Base-by-base conservation (phyloP, 1,139 yeast species). In the Zygoascus meyerae region DNA sequence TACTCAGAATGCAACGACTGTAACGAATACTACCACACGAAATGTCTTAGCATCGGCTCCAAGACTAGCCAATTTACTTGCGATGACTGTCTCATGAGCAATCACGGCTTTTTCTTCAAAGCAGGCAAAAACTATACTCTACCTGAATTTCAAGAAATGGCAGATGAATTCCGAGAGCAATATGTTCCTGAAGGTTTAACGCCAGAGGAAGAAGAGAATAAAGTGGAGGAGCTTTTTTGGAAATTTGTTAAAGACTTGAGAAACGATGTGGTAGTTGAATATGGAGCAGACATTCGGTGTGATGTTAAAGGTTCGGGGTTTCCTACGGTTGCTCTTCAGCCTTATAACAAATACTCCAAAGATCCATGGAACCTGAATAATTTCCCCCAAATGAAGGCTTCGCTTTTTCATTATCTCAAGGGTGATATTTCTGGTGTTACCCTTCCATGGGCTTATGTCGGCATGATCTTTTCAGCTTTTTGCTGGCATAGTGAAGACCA, bases 21-120 rank as follows among this genome's bases (percentile, higher is more conserved):
- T 62, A 80, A 82, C 50, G 74, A 74, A 45, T 75, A 78, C 0
- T 86, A 69, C 63, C 96, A 89, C 61, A 70, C 72, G 65, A 64
- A 68, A 38, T 86, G 95, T 59, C 66, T 86, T 10, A 9, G 11
- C 3, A 35, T 36, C 12, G 39, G n/a, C n/a, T 12, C n/a, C 10
- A 26, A 35, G 2, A 32, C 43, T 12, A 12, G 15, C n/a, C 31
- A 14, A 9, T 40, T 33, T 18, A 17, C 30, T 4, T 40, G 43
- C 18, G 15, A 30, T 12, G n/a, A 30, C 11, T 90, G 97, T 63
- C 69, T 90, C 12, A 73, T 85, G 5, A 96, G 95, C 0, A 84
- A 90, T 1, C 94, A 95, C 1, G 92, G 83, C 55, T 90, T 87
- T 61, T 95, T 95, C 0, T 90, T 90, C 63, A 90, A 84, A 55